Base-by-base conservation (phyloP, 139 green algal species). In the Desmodesmus armatus region DNA sequence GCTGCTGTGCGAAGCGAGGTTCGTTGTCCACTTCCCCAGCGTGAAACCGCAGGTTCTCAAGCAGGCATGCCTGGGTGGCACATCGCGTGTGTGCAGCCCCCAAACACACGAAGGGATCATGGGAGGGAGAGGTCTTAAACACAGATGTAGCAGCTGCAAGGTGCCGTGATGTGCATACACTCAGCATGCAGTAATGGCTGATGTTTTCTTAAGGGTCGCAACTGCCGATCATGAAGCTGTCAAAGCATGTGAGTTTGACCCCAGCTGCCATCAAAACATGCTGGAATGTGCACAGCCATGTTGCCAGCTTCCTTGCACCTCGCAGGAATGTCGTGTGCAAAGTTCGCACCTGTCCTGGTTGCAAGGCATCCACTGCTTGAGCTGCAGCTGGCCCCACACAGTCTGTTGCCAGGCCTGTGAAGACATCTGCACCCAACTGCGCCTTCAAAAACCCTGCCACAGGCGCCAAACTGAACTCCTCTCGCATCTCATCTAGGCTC, bases 1-100 rank as follows among this genome's bases (percentile, higher is more conserved):
- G 88, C 27, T 86, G 71, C 1, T 19, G 40, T 0, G 90, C 78
- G 76, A 93, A 92, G 17, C 23, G 82, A 0, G 83, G 44, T 33
- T 86, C 78, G 70, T 91, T 91, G 39, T 15, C 63, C 5, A 47
- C 58, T 39, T 94, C 91, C 0, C 89, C 91, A 19, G 37, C 53
- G 55, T 94, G 89, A 83, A 94, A 92, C 7, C 91, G 89, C 15
- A 91, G 88, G 88, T 94, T 94, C 55, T 94, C 89, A 7, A 94
- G 82, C 37, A 94, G 86, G 43, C 71, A 72, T 29, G 58, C 77
- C 77, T 72, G 41, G 7, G 19, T 11, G 17, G 25, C 1, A 69
- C 60, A 69, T 37, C 21, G 33, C 21, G 33, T 27, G 43, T 41
- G 19, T 44, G n/a, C 63, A 43, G 6, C 6, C 23, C 21, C 23